phyloP scores from a whole-genome alignment of 495 filamentous ascomycete species.

The Aspergillus conjunctus region DNA sequence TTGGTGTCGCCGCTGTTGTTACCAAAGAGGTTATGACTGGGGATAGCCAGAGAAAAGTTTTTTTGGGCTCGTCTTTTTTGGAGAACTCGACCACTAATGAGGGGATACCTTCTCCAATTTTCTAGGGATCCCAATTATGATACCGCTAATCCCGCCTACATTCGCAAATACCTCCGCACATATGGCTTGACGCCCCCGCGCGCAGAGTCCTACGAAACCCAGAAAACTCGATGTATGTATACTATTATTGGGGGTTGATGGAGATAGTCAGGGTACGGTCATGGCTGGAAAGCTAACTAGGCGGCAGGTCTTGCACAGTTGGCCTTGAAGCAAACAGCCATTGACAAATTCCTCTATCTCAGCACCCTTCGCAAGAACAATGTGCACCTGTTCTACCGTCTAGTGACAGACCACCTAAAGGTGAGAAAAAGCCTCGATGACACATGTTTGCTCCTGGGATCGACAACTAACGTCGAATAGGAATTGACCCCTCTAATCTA shows the following conservation, averaged over 20 bases:
- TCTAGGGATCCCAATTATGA: constrained; percentile 55
- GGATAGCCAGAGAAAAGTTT: neutral
- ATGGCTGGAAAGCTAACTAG: constrained; percentile 16
- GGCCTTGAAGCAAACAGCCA: constrained; percentile 70
- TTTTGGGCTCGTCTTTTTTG: neutral
- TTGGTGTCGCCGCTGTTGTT: neutral
- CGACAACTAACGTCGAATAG: constrained; percentile 36
- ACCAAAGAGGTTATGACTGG: neutral
- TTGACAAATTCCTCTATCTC: constrained; percentile 96
- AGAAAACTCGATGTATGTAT: constrained; percentile 66
- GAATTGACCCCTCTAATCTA: constrained; percentile 95
- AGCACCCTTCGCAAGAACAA: constrained; percentile 86
- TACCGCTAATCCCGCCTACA: constrained; percentile 63
- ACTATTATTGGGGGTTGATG: neutral
- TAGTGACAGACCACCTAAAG: constrained; percentile 86
- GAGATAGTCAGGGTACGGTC: neutral
- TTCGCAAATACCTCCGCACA: constrained; percentile 68
- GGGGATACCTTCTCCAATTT: neutral
- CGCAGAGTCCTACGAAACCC: constrained; percentile 68
- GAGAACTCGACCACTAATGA: neutral
- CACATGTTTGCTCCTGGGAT: constrained; percentile 5
- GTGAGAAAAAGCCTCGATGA: constrained; percentile 40
- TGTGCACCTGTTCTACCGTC: constrained; percentile 90
- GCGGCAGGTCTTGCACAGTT: constrained; percentile 67
- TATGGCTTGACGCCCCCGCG: constrained; percentile 72